Conservation (phyloP, 1,284 basidiomycete genomes). For the Pterulicium gracile region DNA sequence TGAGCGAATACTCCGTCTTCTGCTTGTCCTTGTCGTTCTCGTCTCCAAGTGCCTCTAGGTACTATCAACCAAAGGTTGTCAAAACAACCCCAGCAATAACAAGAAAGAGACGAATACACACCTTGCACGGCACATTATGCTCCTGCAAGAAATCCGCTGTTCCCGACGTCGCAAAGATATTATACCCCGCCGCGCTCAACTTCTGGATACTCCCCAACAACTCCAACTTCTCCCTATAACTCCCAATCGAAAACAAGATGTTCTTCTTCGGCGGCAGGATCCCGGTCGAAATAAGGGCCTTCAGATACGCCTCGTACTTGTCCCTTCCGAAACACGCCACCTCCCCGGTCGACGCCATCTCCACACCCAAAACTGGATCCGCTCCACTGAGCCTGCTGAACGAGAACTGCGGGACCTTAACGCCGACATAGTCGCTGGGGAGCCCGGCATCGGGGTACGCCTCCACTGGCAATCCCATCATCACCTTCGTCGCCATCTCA, state of each 20-base stretch:
- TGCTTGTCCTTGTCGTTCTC: conserved; percentile 60
- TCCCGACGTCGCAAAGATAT: conserved; percentile 94
- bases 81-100: conserved; percentile 8
- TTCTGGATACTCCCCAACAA: conserved; percentile 95
- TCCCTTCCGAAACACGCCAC: conserved; percentile 97
- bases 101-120: conserved; percentile 20
- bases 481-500: conserved; percentile 97
- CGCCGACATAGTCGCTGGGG: conserved; percentile 89
- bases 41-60: conserved; percentile 80
- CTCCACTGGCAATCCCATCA: conserved; percentile 85
- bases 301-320: conserved; percentile 98
- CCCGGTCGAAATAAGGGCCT: conserved; percentile 93
- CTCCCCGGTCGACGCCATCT: conserved; percentile 99
- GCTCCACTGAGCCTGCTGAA: conserved; percentile 94
- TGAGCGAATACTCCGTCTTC: conserved; percentile 93
- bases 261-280: conserved; percentile 94
- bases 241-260: conserved; percentile 88
- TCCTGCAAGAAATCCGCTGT: conserved; percentile 93
- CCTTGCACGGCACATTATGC: conserved; percentile 79
- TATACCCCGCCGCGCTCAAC: conserved; percentile 89
- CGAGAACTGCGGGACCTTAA: conserved; percentile 98
- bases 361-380: conserved; percentile 96
- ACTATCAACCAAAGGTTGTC: conserved; percentile 33
- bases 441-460: conserved; percentile 84
- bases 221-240: conserved; percentile 97